Percentiles rank a stretch among this genome's conserved stretches.
These are phyloP conservation scores for Mycogone perniciosa DNA, from an alignment of 2,329 filamentous ascomycete species.

Conservation along the genomic window DNA sequence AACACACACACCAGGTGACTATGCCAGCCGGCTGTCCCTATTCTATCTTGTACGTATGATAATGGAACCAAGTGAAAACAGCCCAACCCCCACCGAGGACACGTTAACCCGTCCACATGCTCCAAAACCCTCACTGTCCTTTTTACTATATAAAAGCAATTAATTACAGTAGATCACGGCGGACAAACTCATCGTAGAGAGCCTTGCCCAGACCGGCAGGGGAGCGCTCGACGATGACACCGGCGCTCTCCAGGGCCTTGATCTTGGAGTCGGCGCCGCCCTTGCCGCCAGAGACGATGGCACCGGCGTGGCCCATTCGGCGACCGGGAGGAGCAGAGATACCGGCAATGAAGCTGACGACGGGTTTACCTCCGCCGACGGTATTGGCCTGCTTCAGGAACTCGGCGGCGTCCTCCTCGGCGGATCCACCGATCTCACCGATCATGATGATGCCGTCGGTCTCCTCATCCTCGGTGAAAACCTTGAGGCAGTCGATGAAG, in stretches of 20 bases:
- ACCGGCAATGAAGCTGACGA: slow-evolving; percentile 96
- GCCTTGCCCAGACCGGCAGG: slow-evolving; percentile 90
- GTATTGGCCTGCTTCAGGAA: slow-evolving; percentile 92
- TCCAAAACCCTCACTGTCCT: slow-evolving; percentile 3
- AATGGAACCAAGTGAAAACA: slow-evolving; percentile 23
- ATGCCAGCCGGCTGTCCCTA: slow-evolving; percentile 7
- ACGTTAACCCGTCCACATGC: slow-evolving; percentile 3
- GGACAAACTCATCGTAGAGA: slow-evolving; percentile 90
- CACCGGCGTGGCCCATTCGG: slow-evolving; percentile 97
- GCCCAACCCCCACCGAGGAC: slow-evolving; percentile 14
- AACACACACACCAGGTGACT: background rate
- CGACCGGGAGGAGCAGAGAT: slow-evolving; percentile 94
- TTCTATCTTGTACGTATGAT: slow-evolving; percentile 30
- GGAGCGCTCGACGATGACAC: slow-evolving; percentile 93
- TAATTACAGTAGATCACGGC: slow-evolving; percentile 82
- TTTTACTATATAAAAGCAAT: slow-evolving; percentile 9
- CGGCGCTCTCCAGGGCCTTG: slow-evolving; percentile 82
- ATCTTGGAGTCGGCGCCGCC: slow-evolving; percentile 99
- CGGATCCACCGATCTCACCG: slow-evolving; percentile 94
- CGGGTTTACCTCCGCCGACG: slow-evolving; percentile 77
- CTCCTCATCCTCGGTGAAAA: slow-evolving; percentile 92
- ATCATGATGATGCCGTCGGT: slow-evolving; percentile 99
- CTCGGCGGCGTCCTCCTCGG: slow-evolving; percentile 96
- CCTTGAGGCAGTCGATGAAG: slow-evolving; percentile 98
- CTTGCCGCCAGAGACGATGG: slow-evolving; percentile 96